These are phyloP conservation scores for Caryopteris hybrid DNA, from an alignment of 305 asterid species.

Conservation along the genomic window DNA sequence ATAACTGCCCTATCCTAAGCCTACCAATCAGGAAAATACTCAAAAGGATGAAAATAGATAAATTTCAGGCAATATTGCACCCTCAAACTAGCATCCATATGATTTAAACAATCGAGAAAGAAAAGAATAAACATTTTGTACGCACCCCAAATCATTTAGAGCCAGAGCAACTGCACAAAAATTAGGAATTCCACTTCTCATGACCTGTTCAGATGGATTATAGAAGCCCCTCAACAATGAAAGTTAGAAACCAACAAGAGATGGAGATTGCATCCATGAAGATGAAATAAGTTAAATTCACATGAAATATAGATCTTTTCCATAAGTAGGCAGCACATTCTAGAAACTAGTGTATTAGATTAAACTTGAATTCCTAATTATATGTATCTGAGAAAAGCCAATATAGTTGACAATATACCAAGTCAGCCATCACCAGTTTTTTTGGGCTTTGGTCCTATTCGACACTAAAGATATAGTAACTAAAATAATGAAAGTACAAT, in stretches of 20 bases:
- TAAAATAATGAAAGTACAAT: background rate
- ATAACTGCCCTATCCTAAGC: background rate
- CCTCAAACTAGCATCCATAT: background rate
- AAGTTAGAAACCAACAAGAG: background rate
- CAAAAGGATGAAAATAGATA: background rate
- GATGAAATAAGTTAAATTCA: conserved; percentile 13
- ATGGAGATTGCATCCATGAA: background rate
- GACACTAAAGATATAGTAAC: background rate
- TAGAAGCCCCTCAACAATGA: conserved; percentile 8
- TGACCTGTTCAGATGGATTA: conserved; percentile 34
- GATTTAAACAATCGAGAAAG: background rate
- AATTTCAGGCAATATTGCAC: background rate
- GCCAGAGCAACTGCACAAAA: conserved; percentile 95
- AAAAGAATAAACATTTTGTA: background rate
- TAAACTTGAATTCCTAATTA: conserved; percentile 19
- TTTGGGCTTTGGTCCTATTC: background rate
- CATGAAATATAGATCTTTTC: background rate
- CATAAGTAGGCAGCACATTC: background rate
- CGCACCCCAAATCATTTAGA: background rate
- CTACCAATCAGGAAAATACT: background rate
- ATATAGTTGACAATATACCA: background rate
- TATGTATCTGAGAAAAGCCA: background rate
- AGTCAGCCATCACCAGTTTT: conserved; percentile 2
- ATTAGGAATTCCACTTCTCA: conserved; percentile 84
- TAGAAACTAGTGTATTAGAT: background rate